Base-by-base conservation (phyloP, 78 protist species). In the Cyanophora paradoxa region DNA sequence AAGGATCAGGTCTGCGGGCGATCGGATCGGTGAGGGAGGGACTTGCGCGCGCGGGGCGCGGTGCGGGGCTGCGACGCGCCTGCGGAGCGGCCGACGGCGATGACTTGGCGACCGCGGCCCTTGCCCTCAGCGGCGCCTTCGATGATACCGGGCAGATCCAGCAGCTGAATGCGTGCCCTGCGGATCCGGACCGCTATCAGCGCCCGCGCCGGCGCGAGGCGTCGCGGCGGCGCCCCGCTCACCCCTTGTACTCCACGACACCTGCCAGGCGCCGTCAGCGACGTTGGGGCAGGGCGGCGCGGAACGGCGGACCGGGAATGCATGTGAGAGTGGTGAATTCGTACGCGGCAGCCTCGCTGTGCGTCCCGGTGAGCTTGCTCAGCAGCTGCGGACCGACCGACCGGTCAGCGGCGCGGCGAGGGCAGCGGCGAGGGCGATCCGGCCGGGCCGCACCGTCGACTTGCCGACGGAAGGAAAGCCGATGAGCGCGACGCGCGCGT, bases 401-500 rank as follows among this genome's bases (percentile, higher is more conserved):
- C 28, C 8, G 37, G 40, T 5, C 16, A 72, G 14, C n/a, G 61
- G 20, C 6, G 6, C 31, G 11, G 22, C 31, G 10, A 67, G 20
- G 10, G 11, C 31, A 67, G 72, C 22, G 37, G 6, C 37, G 34
- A 10, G n/a, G n/a, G n/a, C n/a, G n/a, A n/a, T n/a, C n/a, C n/a
- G n/a, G n/a, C n/a, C n/a, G n/a, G n/a, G n/a, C n/a, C n/a, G n/a
- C 17, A 82, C 28, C 2, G 90, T 81, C 1, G 86, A 71, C 70
- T 84, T 82, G 13, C 92, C 93, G 26, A 86, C 96, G 19, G 92
- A 86, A 3, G 96, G 96, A 36, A 93, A 93, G 39, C 96, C 96
- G 1, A 93, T 62, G 1, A 93, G 24, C 20, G 90, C 93, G 0
- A 88, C 80, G 0, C 93, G 75, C 24, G 91, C 91, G 56, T 85